phyloP scores from a whole-genome alignment of 257 asterid species.

The Mitragyna speciosa region DNA sequence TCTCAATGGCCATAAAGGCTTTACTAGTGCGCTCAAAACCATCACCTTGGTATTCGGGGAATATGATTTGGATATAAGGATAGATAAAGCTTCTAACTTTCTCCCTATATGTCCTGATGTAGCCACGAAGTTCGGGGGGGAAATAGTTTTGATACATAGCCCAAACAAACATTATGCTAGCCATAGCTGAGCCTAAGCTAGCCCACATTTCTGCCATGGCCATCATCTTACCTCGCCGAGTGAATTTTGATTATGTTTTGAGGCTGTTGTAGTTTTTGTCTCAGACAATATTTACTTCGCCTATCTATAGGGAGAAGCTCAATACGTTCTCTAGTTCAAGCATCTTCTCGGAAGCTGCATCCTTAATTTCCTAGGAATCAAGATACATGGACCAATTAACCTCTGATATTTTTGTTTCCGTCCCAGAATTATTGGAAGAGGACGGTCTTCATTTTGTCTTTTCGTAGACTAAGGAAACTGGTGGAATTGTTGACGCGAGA shows the following conservation, averaged over 20 bases:
- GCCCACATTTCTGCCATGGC: background rate
- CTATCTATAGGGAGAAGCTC: too few species aligned
- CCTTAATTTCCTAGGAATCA: too few species aligned
- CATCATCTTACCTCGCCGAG: background rate
- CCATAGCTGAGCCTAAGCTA: conserved; percentile 4
- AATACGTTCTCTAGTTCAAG: too few species aligned
- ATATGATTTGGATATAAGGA: conserved; percentile 22
- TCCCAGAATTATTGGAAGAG: too few species aligned
- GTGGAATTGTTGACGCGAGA: too few species aligned
- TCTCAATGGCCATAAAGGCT: conserved; percentile 38
- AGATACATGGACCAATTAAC: too few species aligned
- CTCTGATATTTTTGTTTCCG: too few species aligned
- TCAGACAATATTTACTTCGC: too few species aligned
- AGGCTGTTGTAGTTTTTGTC: background rate
- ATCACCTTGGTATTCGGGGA: conserved; percentile 16
- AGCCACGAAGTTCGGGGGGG: background rate
- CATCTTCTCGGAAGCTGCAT: too few species aligned
- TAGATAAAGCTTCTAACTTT: background rate
- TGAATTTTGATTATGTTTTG: too few species aligned
- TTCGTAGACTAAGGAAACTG: too few species aligned
- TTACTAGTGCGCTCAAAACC: conserved; percentile 43
- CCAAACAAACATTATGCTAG: conserved; percentile 1
- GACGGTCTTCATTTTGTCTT: too few species aligned
- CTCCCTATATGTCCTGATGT: background rate
- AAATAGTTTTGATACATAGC: background rate